Base-by-base conservation (phyloP, 1,139 yeast genomes). In the Kodamaea derodonti region DNA sequence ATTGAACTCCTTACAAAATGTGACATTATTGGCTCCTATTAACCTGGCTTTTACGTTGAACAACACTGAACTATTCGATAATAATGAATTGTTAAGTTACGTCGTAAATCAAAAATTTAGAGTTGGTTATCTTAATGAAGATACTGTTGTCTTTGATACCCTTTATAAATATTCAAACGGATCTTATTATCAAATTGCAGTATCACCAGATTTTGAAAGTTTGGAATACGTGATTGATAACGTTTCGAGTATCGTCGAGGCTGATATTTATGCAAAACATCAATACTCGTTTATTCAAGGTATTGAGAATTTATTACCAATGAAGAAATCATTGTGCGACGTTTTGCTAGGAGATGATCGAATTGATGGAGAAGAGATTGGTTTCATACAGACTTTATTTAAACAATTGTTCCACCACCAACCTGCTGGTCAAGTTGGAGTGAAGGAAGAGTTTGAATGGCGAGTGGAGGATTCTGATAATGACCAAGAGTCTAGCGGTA, bases 11-110 rank as follows among this genome's bases (percentile, higher is more conserved):
- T 58, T 84, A 41, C 62, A 67, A 24, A 84, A 88, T 53, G 72
- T 82, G 34, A 87, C 97, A 0, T 60, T 90, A 14, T 56, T 87
- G 30, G 97, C 97, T 0, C 97, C 97, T 0, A 73, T 85, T 14
- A 87, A 90, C 58, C 79, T 84, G 48, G 97, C 96, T 1, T 88
- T 84, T 57, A 68, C 62, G 12, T 51, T 45, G 16, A 46, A 36
- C 4, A 20, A 37, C 27, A 42, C 34, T 27, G 38, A 32, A 29
- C 32, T 29, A 14, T 18, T 14, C 12, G 58, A 51, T 14, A 52
- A 55, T 28, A 42, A 55, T 29, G 45, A 47, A 7, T 45, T 66
- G 5, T 42, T 56, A 31, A 53, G 72, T 14, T 69, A 69, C 38
- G 50, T 69, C 13, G 48, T 65, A 4, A 51, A 56, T 46, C 72